Percentiles rank a stretch among this genome's conserved stretches.
phyloP scores from a whole-genome alignment of 2,329 filamentous ascomycete species.

The Talaromyces piceae region DNA sequence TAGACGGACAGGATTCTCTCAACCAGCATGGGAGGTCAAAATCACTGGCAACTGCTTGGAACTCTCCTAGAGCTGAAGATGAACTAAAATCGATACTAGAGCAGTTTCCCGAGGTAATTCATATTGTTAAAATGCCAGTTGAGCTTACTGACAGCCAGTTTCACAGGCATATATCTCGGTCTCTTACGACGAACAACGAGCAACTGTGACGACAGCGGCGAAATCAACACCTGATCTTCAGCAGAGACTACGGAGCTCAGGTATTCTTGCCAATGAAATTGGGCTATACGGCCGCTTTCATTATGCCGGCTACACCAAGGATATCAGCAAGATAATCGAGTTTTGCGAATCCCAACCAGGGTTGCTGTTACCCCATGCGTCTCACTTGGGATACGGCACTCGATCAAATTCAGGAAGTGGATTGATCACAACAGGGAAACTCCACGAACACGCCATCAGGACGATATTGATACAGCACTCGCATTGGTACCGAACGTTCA shows the following conservation, averaged over 20 bases:
- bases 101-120: constrained; percentile 14
- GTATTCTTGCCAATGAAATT: constrained; percentile 22
- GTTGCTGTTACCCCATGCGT: constrained; percentile 28
- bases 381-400: constrained; percentile 19
- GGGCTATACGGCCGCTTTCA: constrained; percentile 30
- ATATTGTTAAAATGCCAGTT: too few relatives aligned
- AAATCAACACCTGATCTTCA: constrained; percentile 13
- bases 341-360: constrained; percentile 20
- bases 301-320: constrained; percentile 9
- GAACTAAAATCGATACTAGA: constrained; percentile 17
- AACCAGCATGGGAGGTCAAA: constrained; percentile 15
- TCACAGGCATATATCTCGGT: constrained; percentile 32
- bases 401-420: constrained; percentile 16
- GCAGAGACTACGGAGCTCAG: constrained; percentile 18
- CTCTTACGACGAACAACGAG: constrained; percentile 29
- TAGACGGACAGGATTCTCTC: constrained; percentile 28
- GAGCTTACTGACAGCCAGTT: background rate
- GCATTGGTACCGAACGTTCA: constrained; percentile 30
- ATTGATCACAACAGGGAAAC: constrained; percentile 14
- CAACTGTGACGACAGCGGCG: constrained; percentile 27
- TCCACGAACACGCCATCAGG: constrained; percentile 25
- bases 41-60: constrained; percentile 18
- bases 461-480: constrained; percentile 28
- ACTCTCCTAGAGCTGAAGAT: constrained; percentile 9
- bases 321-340: constrained; percentile 15